phyloP scores from a whole-genome alignment of 2,329 filamentous ascomycete species.

The Alternaria longipes region DNA sequence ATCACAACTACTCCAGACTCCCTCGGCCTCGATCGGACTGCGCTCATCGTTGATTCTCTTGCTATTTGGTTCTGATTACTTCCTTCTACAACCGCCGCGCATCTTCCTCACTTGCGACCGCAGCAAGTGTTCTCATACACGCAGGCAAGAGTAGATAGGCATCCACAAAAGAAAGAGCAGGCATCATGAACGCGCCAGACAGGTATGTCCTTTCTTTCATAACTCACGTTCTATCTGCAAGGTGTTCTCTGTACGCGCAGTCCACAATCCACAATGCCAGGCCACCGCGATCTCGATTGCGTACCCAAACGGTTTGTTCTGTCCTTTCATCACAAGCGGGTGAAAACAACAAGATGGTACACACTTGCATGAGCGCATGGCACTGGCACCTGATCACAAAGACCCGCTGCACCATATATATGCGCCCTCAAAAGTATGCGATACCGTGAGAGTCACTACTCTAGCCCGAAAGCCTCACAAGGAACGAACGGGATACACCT shows the following conservation, averaged over 20 bases:
- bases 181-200: constrained; percentile 51
- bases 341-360: constrained; percentile 3
- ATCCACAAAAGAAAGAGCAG: constrained; percentile 13
- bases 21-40: neutral
- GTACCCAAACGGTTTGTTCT: constrained; percentile 10
- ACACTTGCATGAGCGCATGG: neutral
- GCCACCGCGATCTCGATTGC: neutral
- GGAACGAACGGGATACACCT: neutral
- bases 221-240: neutral
- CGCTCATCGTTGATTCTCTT: neutral
- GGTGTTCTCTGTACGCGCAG: constrained; percentile 13
- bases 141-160: constrained; percentile 8
- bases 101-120: constrained; percentile 4
- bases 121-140: constrained; percentile 2
- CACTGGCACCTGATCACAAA: neutral
- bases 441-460: neutral
- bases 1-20: neutral
- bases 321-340: constrained; percentile 8
- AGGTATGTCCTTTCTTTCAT: constrained; percentile 36
- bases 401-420: constrained; percentile 2
- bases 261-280: constrained; percentile 6
- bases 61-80: neutral
- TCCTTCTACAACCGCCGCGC: neutral
- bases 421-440: neutral
- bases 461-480: neutral